phyloP scores from a whole-genome alignment of 257 asterid species.

The Plantago ovata region DNA sequence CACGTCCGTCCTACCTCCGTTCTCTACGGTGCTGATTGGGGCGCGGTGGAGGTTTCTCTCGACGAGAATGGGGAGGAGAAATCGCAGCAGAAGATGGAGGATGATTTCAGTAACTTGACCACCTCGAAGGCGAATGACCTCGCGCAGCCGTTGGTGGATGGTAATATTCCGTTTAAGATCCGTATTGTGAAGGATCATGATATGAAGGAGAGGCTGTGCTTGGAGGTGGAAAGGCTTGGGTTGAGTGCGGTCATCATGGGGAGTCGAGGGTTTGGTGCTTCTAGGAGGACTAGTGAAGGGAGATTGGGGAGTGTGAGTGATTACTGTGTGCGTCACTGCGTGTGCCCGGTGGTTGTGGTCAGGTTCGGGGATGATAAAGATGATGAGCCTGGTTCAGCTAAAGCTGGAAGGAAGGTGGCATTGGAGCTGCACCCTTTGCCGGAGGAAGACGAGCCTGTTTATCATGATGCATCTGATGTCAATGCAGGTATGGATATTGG shows the following conservation, averaged over 20 bases:
- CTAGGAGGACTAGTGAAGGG: constrained; percentile 52
- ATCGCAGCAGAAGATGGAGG: constrained; percentile 64
- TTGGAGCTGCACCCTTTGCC: constrained; percentile 50
- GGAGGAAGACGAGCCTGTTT: constrained; percentile 63
- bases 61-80: constrained; percentile 27
- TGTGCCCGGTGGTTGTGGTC: constrained; percentile 73
- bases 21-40: constrained; percentile 76
- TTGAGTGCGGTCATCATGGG: constrained; percentile 80
- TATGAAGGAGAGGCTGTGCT: constrained; percentile 78
- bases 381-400: constrained; percentile 30
- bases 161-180: constrained; percentile 56
- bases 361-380: constrained; percentile 66
- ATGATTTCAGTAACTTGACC: constrained; percentile 63
- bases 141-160: constrained; percentile 69
- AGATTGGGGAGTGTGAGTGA: constrained; percentile 82
- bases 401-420: constrained; percentile 24
- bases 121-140: constrained; percentile 54
- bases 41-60: constrained; percentile 40
- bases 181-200: constrained; percentile 83
- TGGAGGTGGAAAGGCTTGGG: constrained; percentile 86
- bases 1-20: constrained; percentile 58
- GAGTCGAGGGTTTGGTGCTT: constrained; percentile 74
- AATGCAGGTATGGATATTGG: constrained; percentile 54
- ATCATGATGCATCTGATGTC: constrained; percentile 53
- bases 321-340: constrained; percentile 75